Evolutionary conservation across 306 rosid genomes (phyloP).

Genomic region (Cucurbita moschata): DNA sequence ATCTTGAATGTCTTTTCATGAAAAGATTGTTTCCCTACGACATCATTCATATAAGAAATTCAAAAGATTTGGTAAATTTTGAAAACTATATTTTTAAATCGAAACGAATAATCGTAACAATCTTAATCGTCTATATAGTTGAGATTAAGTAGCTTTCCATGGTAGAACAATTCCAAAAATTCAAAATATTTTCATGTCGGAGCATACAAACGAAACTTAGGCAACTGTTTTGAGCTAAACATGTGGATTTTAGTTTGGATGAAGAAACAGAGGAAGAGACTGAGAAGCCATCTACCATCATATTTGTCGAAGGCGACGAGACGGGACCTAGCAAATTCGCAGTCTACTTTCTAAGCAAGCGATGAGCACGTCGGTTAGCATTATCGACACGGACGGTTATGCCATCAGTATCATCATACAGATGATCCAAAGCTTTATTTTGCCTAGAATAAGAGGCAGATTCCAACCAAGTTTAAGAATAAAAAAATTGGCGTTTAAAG

Average conservation of each 20-base stretch:
- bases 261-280: background rate
- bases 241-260: background rate
- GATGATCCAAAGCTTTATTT: constrained; percentile 35
- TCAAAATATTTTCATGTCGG: too few relatives aligned
- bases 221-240: background rate
- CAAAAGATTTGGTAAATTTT: too few relatives aligned
- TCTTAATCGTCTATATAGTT: too few relatives aligned
- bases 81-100: too few relatives aligned
- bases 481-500: background rate
- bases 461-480: background rate
- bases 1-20: too few relatives aligned
- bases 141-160: too few relatives aligned
- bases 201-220: too few relatives aligned
- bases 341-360: constrained; percentile 57
- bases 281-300: background rate
- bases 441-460: constrained; percentile 29
- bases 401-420: constrained; percentile 50
- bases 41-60: too few relatives aligned
- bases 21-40: too few relatives aligned
- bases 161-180: too few relatives aligned
- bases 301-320: background rate
- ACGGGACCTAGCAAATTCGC: background rate
- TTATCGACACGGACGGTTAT: constrained; percentile 42
- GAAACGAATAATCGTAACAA: too few relatives aligned
- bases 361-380: constrained; percentile 65